phyloP scores from a whole-genome alignment of 192 early-diverging fungal genomes.

The Linnemannia zychae region DNA sequence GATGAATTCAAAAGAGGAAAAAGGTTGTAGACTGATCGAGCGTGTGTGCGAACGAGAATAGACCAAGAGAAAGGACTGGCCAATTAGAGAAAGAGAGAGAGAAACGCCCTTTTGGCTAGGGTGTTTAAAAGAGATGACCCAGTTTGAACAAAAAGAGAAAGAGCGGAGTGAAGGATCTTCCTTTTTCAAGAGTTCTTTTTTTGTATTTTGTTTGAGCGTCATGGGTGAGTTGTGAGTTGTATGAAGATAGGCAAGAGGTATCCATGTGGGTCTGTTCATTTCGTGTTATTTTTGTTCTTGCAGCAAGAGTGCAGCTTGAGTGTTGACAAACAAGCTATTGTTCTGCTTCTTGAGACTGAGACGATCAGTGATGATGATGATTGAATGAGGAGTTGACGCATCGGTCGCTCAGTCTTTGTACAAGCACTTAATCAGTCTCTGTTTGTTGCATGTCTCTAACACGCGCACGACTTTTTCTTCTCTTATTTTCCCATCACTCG shows the following conservation, averaged over 20 bases:
- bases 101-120: slow-evolving; percentile 2
- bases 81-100: neutral
- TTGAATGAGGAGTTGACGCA: no score
- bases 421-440: neutral
- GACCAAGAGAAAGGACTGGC: neutral
- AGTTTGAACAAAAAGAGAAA: neutral
- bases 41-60: neutral
- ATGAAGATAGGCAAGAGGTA: neutral
- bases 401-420: no score
- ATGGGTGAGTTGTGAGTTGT: neutral
- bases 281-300: neutral
- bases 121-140: neutral
- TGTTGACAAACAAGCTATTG: no score
- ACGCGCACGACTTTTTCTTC: neutral
- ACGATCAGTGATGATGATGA: no score
- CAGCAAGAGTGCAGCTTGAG: no score
- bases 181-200: neutral
- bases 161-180: slow-evolving; percentile 9
- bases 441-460: neutral
- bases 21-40: neutral
- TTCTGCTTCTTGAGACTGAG: no score
- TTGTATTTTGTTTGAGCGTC: neutral
- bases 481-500: neutral
- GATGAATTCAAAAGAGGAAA: neutral
- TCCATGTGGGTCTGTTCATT: neutral